phyloP scores from a whole-genome alignment of 2,329 filamentous ascomycete species.

The Calonectria pseudoturangicola region DNA sequence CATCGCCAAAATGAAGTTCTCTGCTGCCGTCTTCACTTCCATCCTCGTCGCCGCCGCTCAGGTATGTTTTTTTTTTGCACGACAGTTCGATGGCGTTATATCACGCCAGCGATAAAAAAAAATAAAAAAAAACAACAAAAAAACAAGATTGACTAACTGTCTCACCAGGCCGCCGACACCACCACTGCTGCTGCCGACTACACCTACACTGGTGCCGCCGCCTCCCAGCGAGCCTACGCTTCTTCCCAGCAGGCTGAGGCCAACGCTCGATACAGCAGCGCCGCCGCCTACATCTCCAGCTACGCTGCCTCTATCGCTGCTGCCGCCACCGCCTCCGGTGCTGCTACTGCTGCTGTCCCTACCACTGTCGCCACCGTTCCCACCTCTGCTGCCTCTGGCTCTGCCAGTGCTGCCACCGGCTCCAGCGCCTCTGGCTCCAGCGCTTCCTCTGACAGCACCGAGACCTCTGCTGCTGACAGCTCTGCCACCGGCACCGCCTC shows the following conservation, averaged over 20 bases:
- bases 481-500: constrained; percentile 17
- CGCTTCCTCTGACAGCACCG: constrained; percentile 24
- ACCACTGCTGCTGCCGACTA: constrained; percentile 8
- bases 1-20: constrained; percentile 37
- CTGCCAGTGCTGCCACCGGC: background rate
- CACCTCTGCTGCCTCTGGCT: background rate
- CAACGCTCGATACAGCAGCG: constrained; percentile 26
- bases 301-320: constrained; percentile 25
- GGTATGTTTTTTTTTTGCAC: constrained; percentile 1
- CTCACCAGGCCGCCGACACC: constrained; percentile 19
- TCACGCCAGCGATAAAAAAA: background rate
- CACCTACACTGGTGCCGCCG: constrained; percentile 2
- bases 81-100: background rate
- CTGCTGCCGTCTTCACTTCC: constrained; percentile 13
- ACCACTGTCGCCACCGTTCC: background rate
- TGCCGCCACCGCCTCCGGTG: background rate
- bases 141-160: background rate
- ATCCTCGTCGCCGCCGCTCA: constrained; percentile 27
- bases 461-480: background rate
- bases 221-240: constrained; percentile 14
- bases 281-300: constrained; percentile 28
- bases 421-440: background rate
- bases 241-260: constrained; percentile 23
- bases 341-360: background rate
- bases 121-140: background rate